A percentile compares a stretch with the other conserved stretches of the same genome.
These are phyloP conservation scores for Exophiala viscosa DNA, from an alignment of 2,329 filamentous ascomycete species.

Conservation along the genomic window DNA sequence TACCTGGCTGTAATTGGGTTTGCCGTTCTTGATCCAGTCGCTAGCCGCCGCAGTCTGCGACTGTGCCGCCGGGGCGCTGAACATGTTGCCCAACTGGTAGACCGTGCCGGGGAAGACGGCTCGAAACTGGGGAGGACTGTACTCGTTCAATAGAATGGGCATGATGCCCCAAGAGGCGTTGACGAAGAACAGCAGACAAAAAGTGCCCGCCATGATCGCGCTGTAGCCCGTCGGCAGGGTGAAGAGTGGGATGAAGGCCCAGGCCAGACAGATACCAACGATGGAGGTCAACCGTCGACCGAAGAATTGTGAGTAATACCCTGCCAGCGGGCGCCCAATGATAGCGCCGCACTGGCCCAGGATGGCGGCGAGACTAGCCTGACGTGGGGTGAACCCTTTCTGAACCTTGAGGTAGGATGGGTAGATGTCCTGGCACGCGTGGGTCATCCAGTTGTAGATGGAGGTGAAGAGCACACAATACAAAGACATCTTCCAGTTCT, in stretches of 20 bases:
- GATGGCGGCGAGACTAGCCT: slow-evolving; percentile 70
- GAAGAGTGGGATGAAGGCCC: slow-evolving; percentile 67
- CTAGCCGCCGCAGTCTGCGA: slow-evolving; percentile 71
- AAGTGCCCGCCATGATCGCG: slow-evolving; percentile 30
- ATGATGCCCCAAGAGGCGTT: slow-evolving; percentile 69
- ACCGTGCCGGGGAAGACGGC: slow-evolving; percentile 71
- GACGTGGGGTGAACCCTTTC: slow-evolving; percentile 63
- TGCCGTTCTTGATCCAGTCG: slow-evolving; percentile 52
- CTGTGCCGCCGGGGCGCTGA: slow-evolving; percentile 65
- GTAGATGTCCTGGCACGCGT: slow-evolving; percentile 77
- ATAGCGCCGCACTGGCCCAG: slow-evolving; percentile 76
- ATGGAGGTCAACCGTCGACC: slow-evolving; percentile 60
- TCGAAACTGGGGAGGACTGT: slow-evolving; percentile 67
- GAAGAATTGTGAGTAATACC: slow-evolving; percentile 70
- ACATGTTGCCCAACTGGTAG: slow-evolving; percentile 76
- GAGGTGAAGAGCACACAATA: slow-evolving; percentile 78
- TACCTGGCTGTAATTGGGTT: slow-evolving; percentile 67
- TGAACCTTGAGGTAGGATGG: slow-evolving; percentile 74
- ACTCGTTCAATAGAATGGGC: slow-evolving; percentile 72
- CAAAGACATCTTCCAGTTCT: slow-evolving; percentile 72
- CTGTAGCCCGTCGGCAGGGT: slow-evolving; percentile 65
- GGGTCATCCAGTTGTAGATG: slow-evolving; percentile 70
- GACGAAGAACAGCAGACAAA: slow-evolving; percentile 50
- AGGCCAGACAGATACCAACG: slow-evolving; percentile 61
- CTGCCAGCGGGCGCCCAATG: slow-evolving; percentile 68